Conservation (phyloP, 2,329 filamentous ascomycete species). For the Alternaria hordeiaustralica region DNA sequence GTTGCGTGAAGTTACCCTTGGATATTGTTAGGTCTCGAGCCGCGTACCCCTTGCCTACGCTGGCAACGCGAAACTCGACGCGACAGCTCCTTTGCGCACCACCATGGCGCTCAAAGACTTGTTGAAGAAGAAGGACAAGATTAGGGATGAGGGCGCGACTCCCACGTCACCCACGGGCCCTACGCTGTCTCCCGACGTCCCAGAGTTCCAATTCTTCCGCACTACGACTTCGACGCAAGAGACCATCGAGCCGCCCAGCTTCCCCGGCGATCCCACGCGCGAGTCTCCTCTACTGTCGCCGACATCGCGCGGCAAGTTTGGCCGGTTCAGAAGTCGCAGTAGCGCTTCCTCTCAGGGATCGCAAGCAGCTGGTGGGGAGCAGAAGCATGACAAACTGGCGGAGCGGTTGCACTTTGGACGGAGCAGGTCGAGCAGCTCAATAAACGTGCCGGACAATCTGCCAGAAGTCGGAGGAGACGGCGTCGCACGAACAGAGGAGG, state of each 20-base stretch:
- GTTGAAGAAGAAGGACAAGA: conserved; percentile 67
- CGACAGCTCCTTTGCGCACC: conserved; percentile 12
- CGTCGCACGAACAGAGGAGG: conserved; percentile 52
- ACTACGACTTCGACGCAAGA: conserved; percentile 84
- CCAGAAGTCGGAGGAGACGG: conserved; percentile 70
- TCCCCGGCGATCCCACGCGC: conserved; percentile 52
- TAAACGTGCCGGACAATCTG: conserved; percentile 79
- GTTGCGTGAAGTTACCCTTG: conserved; percentile 9
- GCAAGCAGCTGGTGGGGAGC: conserved; percentile 13
- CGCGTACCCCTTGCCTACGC: conserved; percentile 21
- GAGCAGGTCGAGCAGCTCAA: conserved; percentile 65
- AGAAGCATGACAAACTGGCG: conserved; percentile 60
- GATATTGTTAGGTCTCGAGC: conserved; percentile 14
- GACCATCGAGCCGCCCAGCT: conserved; percentile 72
- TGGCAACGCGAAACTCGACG: conserved; percentile 16
- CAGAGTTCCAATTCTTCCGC: conserved; percentile 81
- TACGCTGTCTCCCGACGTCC: conserved; percentile 40
- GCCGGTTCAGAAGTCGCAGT: conserved; percentile 44
- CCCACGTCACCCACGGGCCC: conserved; percentile 26
- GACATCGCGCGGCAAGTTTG: conserved; percentile 33
- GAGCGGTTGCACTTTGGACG: conserved; percentile 71
- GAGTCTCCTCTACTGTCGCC: conserved; percentile 38
- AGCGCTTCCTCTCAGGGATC: conserved; percentile 35
- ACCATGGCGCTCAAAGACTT: conserved; percentile 67
- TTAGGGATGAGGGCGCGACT: conserved; percentile 55